A percentile compares a stretch with the other conserved stretches of the same genome.
Conservation (phyloP, 768 basidiomycete species). For the Lactarius hengduanensis region DNA sequence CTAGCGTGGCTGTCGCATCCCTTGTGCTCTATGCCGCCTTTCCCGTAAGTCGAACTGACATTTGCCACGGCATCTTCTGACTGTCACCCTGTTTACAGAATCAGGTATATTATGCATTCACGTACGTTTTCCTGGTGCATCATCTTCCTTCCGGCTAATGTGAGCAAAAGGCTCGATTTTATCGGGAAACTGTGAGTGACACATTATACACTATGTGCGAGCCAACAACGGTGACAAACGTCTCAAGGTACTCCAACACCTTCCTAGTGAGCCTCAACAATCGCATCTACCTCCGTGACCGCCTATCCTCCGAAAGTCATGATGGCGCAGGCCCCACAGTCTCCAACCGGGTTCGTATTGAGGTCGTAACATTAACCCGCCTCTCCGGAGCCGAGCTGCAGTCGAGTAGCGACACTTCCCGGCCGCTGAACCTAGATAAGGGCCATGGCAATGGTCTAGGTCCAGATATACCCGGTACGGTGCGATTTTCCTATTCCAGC, state of each 20-base stretch:
- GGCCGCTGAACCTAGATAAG: background rate
- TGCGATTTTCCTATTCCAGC: background rate
- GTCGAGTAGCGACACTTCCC: background rate
- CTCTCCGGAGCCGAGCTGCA: background rate
- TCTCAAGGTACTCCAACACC: background rate
- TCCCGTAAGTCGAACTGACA: background rate
- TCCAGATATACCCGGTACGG: background rate
- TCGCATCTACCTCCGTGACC: background rate
- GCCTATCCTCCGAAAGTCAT: background rate
- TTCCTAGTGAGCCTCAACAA: slow-evolving; percentile 1
- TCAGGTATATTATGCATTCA: background rate
- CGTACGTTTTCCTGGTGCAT: background rate
- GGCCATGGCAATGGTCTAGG: background rate
- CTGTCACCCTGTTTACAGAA: background rate
- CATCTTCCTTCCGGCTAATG: background rate
- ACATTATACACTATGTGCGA: background rate
- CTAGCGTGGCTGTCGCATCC: background rate
- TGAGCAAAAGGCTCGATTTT: background rate
- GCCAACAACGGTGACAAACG: background rate
- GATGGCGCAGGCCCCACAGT: background rate
- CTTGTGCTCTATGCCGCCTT: background rate
- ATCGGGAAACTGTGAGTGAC: slow-evolving; percentile 1
- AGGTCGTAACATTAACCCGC: background rate
- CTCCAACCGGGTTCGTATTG: background rate
- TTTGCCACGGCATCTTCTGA: background rate